These are phyloP conservation scores for Cordyceps pruinosa DNA, from an alignment of 2,329 filamentous ascomycete species.

Conservation along the genomic window DNA sequence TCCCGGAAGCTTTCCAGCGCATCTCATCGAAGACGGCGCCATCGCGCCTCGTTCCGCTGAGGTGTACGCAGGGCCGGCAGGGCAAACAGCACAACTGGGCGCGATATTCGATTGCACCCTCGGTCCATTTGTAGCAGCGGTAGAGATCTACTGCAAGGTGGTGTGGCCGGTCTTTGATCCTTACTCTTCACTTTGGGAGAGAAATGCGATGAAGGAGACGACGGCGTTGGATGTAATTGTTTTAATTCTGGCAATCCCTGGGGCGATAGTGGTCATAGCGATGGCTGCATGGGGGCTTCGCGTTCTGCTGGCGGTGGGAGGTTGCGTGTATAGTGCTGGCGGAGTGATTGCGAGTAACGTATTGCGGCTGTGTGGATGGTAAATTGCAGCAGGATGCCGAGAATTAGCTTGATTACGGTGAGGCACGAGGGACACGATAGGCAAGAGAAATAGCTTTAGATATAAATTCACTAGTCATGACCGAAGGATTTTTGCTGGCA, in stretches of 20 bases:
- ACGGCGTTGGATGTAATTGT: constrained; percentile 17
- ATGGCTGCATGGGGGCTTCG: constrained; percentile 23
- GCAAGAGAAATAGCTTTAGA: constrained; percentile 1
- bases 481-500: too few species aligned
- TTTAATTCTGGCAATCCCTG: constrained; percentile 23
- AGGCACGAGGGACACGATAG: too few species aligned
- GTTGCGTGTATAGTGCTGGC: constrained; percentile 15
- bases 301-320: constrained; percentile 17
- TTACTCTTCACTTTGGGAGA: constrained; percentile 29
- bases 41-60: constrained; percentile 24
- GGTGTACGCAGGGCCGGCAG: neutral
- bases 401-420: neutral
- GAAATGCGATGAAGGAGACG: constrained; percentile 18
- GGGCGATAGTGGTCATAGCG: constrained; percentile 19
- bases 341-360: constrained; percentile 15
- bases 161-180: constrained; percentile 34
- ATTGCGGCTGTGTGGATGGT: constrained; percentile 15
- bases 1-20: constrained; percentile 24
- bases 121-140: constrained; percentile 7
- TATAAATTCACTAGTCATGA: neutral
- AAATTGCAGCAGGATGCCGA: neutral
- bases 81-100: neutral
- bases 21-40: constrained; percentile 22
- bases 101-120: neutral
- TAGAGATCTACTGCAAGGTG: constrained; percentile 28